Evolutionary conservation across 257 asterid genomes (phyloP).

Genomic region (Solanum clarkiae): DNA sequence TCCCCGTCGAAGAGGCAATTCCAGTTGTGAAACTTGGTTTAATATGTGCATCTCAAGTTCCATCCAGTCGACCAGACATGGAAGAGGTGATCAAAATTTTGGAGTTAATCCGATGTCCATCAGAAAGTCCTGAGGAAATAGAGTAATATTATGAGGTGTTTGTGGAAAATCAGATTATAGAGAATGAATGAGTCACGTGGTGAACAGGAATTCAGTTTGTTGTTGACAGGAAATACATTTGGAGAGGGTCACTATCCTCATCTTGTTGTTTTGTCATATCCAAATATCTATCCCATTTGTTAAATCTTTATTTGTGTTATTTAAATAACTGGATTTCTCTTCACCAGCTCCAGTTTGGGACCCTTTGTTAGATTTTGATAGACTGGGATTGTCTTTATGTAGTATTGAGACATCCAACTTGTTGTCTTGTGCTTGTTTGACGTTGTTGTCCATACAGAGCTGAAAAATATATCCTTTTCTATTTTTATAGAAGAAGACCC

Average conservation of each 20-base stretch:
- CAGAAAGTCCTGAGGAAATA: slow-evolving; percentile 35
- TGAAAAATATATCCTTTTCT: neutral
- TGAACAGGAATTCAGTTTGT: slow-evolving; percentile 33
- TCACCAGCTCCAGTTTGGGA: slow-evolving; percentile 14
- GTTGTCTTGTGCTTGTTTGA: neutral
- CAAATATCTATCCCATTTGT: neutral
- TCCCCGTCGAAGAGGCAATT: slow-evolving; percentile 57
- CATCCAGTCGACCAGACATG: slow-evolving; percentile 79
- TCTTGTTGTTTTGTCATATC: neutral
- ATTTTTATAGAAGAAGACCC: neutral
- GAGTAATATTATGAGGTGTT: slow-evolving; percentile 15
- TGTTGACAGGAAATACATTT: slow-evolving; percentile 3
- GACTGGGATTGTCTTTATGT: neutral
- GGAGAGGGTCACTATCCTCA: neutral
- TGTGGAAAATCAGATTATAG: neutral
- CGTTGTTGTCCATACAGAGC: neutral
- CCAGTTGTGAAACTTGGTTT: slow-evolving; percentile 68
- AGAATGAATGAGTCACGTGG: slow-evolving; percentile 10
- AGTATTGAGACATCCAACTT: neutral
- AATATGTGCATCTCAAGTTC: slow-evolving; percentile 81
- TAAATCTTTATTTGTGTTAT: slow-evolving; percentile 4
- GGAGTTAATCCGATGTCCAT: slow-evolving; percentile 50
- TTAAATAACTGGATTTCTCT: slow-evolving; percentile 29
- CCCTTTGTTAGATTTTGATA: neutral
- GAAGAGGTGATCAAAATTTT: slow-evolving; percentile 67